phyloP scores from a whole-genome alignment of 768 basidiomycete species.

The Trametes elegans region DNA sequence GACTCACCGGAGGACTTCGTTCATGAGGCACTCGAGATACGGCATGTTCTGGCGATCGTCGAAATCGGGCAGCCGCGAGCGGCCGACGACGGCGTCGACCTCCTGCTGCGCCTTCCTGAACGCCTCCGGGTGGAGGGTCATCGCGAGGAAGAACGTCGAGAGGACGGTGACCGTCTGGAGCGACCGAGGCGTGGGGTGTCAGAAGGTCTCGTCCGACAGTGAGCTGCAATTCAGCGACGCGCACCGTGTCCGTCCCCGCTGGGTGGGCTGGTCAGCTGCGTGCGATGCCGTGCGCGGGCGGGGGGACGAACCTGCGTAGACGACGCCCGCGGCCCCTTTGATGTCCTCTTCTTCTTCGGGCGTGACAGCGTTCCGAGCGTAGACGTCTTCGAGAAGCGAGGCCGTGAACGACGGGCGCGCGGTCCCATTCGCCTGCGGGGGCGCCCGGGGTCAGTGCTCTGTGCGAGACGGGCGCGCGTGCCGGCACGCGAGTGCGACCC shows the following conservation, averaged over 20 bases:
- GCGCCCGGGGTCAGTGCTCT: not conserved
- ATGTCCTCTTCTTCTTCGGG: conserved; percentile 24
- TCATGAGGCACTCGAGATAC: conserved; percentile 38
- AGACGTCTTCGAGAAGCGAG: conserved; percentile 18
- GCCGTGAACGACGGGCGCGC: conserved; percentile 23
- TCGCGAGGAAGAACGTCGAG: conserved; percentile 40
- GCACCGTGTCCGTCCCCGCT: conserved; percentile 28
- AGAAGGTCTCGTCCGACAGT: not conserved
- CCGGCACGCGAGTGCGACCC: not conserved
- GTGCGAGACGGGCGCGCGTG: not conserved
- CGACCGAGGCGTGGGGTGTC: not conserved
- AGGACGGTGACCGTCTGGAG: conserved; percentile 39
- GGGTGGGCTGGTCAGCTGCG: not conserved
- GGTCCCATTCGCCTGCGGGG: conserved; percentile 17
- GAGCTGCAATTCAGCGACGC: too few relatives aligned
- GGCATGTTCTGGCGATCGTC: conserved; percentile 40
- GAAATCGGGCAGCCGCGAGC: conserved; percentile 38
- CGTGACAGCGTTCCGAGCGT: conserved; percentile 3
- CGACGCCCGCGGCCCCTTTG: conserved; percentile 20
- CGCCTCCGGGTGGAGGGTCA: conserved; percentile 38
- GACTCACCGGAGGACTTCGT: conserved; percentile 33
- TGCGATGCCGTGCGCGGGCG: not conserved
- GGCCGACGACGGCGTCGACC: conserved; percentile 42
- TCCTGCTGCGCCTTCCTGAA: conserved; percentile 42
- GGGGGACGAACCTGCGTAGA: conserved; percentile 23